Conservation (phyloP, 495 filamentous ascomycete species). For the Aspergillus kassunensis region DNA sequence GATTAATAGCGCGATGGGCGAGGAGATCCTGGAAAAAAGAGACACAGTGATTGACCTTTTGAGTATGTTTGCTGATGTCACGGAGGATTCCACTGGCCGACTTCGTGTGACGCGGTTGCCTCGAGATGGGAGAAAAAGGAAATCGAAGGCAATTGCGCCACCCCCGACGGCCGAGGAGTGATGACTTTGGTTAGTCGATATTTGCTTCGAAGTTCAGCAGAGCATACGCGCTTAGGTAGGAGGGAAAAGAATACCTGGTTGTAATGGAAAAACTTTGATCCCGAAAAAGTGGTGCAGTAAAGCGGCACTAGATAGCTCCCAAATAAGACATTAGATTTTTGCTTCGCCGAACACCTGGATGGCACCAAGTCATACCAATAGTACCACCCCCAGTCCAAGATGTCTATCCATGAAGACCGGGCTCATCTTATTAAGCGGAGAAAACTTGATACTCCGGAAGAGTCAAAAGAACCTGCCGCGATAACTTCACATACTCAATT, state of each 20-base stretch:
- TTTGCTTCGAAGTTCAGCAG: no score
- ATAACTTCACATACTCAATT: conserved; percentile 58
- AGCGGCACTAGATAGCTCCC: background rate
- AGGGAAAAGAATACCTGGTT: no score
- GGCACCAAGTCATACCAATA: background rate
- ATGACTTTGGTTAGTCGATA: no score
- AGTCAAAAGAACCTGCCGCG: conserved; percentile 32
- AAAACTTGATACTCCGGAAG: conserved; percentile 32
- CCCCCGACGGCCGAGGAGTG: no score
- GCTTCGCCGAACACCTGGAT: conserved; percentile 3
- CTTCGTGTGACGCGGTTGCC: background rate
- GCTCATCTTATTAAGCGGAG: conserved; percentile 37
- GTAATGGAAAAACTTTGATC: conserved; percentile 3
- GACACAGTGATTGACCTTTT: conserved; percentile 11
- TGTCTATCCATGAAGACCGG: conserved; percentile 23
- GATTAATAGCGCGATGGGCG: conserved; percentile 27
- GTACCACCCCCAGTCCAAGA: conserved; percentile 11
- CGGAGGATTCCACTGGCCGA: background rate
- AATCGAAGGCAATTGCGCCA: background rate
- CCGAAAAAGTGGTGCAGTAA: background rate
- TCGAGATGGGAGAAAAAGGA: background rate
- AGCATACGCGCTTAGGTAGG: no score
- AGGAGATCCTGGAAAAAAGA: conserved; percentile 12
- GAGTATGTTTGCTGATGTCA: conserved; percentile 16
- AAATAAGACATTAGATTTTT: conserved; percentile 10